These are phyloP conservation scores for Lodderomyces margitis DNA, from an alignment of 1,139 yeast genomes.

Conservation along the genomic window DNA sequence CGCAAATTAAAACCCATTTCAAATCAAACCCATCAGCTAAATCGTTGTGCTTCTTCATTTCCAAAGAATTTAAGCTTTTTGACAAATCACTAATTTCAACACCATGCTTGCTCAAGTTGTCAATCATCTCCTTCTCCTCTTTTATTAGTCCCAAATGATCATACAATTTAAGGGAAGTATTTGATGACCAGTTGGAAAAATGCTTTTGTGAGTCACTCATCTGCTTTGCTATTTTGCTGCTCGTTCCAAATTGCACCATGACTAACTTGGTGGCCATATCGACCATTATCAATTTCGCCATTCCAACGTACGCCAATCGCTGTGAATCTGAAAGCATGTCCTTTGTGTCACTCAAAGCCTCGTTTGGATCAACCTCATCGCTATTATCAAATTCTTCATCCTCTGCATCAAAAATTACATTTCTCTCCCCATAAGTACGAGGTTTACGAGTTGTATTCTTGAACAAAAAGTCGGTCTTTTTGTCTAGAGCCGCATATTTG, in stretches of 20 bases:
- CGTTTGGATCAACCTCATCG: constrained; percentile 48
- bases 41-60: constrained; percentile 23
- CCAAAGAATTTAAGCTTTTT: constrained; percentile 49
- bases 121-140: constrained; percentile 86
- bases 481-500: constrained; percentile 69
- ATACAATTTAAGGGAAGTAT: constrained; percentile 68
- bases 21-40: constrained; percentile 53
- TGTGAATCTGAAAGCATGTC: constrained; percentile 80
- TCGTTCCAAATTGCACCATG: constrained; percentile 49
- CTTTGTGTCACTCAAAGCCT: constrained; percentile 77
- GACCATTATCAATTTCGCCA: constrained; percentile 70
- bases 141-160: constrained; percentile 73
- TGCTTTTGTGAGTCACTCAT: constrained; percentile 73
- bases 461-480: constrained; percentile 81
- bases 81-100: constrained; percentile 71
- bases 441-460: constrained; percentile 15
- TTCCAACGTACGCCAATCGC: constrained; percentile 88
- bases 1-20: constrained; percentile 92
- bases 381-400: constrained; percentile 32
- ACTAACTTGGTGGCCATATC: constrained; percentile 84
- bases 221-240: constrained; percentile 54
- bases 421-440: constrained; percentile 21
- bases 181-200: constrained; percentile 82
- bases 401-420: constrained; percentile 24
- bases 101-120: constrained; percentile 80